A percentile compares a stretch with the other conserved stretches of the same genome.
These are phyloP conservation scores for Acanthamoeba healyi DNA, from an alignment of 208 protist species.

Conservation along the genomic window DNA sequence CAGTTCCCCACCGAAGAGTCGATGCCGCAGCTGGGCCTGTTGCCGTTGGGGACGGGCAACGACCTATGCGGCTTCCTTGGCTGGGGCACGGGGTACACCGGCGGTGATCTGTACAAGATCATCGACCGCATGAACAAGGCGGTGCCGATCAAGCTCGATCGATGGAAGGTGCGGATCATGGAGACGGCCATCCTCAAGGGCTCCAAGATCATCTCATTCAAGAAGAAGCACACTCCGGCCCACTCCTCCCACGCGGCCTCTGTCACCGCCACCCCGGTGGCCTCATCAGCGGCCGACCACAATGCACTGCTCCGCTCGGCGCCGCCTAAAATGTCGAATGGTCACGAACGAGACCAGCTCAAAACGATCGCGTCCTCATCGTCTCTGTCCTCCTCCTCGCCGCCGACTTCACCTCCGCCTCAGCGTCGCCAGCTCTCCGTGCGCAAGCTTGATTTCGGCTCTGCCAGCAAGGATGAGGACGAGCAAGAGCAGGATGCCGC, in stretches of 20 bases:
- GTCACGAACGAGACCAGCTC: neutral
- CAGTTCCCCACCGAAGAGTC: constrained; percentile 25
- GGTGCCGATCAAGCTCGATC: constrained; percentile 26
- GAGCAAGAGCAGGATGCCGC: constrained; percentile 8
- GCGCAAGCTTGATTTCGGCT: neutral
- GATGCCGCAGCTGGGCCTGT: constrained; percentile 46
- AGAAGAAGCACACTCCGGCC: constrained; percentile 50
- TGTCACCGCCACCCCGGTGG: neutral
- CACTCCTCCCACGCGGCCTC: neutral
- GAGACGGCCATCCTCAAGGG: constrained; percentile 50
- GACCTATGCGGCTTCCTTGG: constrained; percentile 39
- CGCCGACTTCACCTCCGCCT: neutral
- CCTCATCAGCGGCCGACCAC: neutral
- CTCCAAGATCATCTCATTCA: constrained; percentile 65
- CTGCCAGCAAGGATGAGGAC: neutral
- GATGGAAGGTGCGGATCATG: constrained; percentile 52
- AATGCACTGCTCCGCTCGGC: neutral
- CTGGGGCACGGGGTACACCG: constrained; percentile 63
- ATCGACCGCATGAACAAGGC: constrained; percentile 11
- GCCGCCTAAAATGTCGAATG: neutral
- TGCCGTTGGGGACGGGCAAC: constrained; percentile 64
- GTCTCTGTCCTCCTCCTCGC: neutral
- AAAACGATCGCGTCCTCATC: neutral
- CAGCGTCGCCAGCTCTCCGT: neutral
- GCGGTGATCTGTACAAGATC: constrained; percentile 28